Base-by-base conservation (phyloP, 345 rosid genomes). In the Microcos paniculata region DNA sequence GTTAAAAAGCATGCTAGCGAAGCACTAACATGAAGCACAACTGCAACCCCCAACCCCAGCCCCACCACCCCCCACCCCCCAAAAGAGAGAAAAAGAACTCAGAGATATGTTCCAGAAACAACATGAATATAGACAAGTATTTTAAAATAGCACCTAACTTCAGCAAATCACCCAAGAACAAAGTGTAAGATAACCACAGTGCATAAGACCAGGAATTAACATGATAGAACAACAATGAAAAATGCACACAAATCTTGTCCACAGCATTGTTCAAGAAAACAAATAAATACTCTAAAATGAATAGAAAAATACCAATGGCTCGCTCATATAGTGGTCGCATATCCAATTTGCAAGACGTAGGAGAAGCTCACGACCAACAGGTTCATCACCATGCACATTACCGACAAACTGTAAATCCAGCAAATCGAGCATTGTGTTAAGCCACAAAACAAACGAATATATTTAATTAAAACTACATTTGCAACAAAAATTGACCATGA, bases 321-420 rank as follows among this genome's bases (percentile, higher is more conserved):
- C 90, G 80, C 82, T 86, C 76, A 35, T 31, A 80, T 92, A 85
- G 80, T 92, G 90, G 86, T 96, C 91, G 77, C 98, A 96, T 78
- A 96, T 90, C 97, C 97, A 96, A 81, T 92, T 93, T 24, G 95
- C 96, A 69, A 96, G 97, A 76, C 76, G 83, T 24, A 96, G 1
- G 31, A 88, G 84, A 79, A 96, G 90, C 82, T 96, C 99, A 67
- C 97, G 95, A 43, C 98, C 97, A 21, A 92, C 95, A 76, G 99
- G 99, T 81, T 96, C 97, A 78, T 96, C 96, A 56, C 98, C 98
- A 75, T 93, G 98, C 67, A 93, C 97, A 85, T 96, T 96, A 65
- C 99, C 98, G 78, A 96, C 84, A 79, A 82, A 93, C 99, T 93
- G 91, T 74, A 43, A 81, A 64, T 74, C 76, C 61, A 49, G 52